Evolutionary conservation across 2,329 filamentous ascomycete species (phyloP).

Genomic region (Myotisia sp.): DNA sequence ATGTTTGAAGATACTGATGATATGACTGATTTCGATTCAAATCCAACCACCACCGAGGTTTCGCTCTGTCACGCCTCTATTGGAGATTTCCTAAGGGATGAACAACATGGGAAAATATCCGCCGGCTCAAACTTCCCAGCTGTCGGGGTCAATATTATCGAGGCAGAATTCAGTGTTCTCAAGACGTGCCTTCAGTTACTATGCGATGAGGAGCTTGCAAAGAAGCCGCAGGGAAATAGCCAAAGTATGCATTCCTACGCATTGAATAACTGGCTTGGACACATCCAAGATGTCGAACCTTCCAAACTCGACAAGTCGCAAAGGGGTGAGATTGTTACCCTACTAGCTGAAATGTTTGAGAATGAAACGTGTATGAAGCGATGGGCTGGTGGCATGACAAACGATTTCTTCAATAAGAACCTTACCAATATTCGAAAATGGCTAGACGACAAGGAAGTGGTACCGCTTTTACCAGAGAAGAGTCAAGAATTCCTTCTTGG

Average conservation of each 20-base stretch:
- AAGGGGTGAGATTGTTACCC: slow-evolving; percentile 1
- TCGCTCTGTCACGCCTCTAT: slow-evolving; percentile 17
- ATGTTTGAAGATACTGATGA: slow-evolving; percentile 7
- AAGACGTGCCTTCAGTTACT: slow-evolving; percentile 4
- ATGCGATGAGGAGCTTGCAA: not conserved
- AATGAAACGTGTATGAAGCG: slow-evolving; percentile 2
- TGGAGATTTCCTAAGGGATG: slow-evolving; percentile 15
- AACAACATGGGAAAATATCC: slow-evolving; percentile 11
- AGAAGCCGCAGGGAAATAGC: not conserved
- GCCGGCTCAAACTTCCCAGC: slow-evolving; percentile 6
- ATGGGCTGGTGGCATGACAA: no score
- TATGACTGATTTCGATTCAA: slow-evolving; percentile 13
- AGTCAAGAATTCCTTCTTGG: slow-evolving; percentile 1
- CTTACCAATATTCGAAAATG: not conserved
- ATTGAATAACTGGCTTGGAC: not conserved
- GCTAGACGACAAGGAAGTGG: not conserved
- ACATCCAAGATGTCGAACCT: not conserved
- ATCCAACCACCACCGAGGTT: slow-evolving; percentile 12
- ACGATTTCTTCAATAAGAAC: not conserved
- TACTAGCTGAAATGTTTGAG: slow-evolving; percentile 4
- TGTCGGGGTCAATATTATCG: slow-evolving; percentile 13
- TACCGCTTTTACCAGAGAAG: not conserved
- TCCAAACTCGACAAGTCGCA: not conserved
- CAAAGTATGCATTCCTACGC: not conserved
- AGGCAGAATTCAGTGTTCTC: slow-evolving; percentile 12